phyloP scores from a whole-genome alignment of 768 basidiomycete genomes.

The Pleurotus platypus region DNA sequence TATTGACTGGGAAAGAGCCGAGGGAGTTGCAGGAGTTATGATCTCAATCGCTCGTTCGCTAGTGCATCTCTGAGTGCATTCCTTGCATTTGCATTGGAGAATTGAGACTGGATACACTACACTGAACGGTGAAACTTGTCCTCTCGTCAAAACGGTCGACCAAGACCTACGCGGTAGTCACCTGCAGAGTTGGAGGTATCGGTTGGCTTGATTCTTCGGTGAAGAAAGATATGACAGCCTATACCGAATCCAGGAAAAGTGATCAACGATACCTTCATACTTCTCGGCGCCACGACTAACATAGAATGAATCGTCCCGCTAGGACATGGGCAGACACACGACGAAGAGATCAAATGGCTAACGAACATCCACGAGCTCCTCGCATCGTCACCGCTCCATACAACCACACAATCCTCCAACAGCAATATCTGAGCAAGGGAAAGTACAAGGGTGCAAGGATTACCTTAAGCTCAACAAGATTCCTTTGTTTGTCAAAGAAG shows the following conservation, averaged over 20 bases:
- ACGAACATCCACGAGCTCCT: background rate
- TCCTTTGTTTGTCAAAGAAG: background rate
- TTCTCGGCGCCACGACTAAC: no score
- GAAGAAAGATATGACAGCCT: background rate
- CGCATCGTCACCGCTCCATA: background rate
- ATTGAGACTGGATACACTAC: background rate
- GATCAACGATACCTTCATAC: background rate
- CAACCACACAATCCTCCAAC: background rate
- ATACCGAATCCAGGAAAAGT: background rate
- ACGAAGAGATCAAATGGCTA: background rate
- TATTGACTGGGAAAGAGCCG: background rate
- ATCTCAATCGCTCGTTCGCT: no score
- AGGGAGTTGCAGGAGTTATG: background rate
- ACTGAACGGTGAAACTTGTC: background rate
- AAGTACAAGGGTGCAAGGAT: background rate
- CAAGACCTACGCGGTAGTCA: background rate
- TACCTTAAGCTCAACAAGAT: background rate
- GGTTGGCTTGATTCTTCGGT: background rate
- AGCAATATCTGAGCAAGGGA: background rate
- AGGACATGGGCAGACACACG: background rate
- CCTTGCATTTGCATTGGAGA: no score
- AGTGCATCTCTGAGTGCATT: no score
- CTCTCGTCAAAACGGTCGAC: background rate
- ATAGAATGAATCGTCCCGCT: no score
- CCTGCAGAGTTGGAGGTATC: background rate